Evolutionary conservation across 176 grass and related monocot species (phyloP).

Genomic region (Eleusine coracana): DNA sequence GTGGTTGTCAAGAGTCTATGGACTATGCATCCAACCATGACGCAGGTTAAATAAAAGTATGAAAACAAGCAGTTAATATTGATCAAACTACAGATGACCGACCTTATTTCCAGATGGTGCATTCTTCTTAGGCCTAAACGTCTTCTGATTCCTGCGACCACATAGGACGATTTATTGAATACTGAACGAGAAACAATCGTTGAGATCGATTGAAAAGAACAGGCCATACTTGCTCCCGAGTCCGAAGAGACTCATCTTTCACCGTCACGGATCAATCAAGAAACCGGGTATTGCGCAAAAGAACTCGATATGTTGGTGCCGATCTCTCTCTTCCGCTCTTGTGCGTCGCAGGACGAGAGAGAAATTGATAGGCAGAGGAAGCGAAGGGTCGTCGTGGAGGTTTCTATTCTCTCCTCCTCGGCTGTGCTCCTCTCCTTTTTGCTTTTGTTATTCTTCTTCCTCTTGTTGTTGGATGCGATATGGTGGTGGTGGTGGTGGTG

Average conservation of each 20-base stretch:
- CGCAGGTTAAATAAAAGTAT: not conserved
- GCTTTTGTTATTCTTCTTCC: conserved; percentile 12
- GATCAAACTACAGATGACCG: not conserved
- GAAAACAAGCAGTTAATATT: not conserved
- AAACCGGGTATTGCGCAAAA: not conserved
- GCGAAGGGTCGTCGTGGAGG: conserved; percentile 3
- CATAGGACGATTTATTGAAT: not conserved
- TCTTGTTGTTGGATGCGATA: not conserved
- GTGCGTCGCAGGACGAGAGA: not conserved
- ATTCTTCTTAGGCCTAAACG: conserved; percentile 98
- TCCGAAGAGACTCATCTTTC: conserved; percentile 79
- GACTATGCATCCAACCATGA: not conserved
- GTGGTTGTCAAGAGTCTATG: not conserved
- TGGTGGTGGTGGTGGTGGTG: not conserved
- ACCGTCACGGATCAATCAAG: conserved; percentile 22
- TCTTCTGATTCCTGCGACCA: conserved; percentile 83
- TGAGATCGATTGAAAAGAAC: not conserved
- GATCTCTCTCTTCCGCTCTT: not conserved
- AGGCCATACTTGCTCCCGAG: conserved; percentile 79
- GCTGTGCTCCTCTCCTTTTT: conserved; percentile 10
- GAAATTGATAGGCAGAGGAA: not conserved
- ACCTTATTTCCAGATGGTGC: conserved; percentile 94
- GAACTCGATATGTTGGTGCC: conserved; percentile 11
- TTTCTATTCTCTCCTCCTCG: conserved; percentile 7
- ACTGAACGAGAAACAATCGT: not conserved